Evolutionary conservation across 495 filamentous ascomycete genomes (phyloP).

Genomic region (Halenospora varia): DNA sequence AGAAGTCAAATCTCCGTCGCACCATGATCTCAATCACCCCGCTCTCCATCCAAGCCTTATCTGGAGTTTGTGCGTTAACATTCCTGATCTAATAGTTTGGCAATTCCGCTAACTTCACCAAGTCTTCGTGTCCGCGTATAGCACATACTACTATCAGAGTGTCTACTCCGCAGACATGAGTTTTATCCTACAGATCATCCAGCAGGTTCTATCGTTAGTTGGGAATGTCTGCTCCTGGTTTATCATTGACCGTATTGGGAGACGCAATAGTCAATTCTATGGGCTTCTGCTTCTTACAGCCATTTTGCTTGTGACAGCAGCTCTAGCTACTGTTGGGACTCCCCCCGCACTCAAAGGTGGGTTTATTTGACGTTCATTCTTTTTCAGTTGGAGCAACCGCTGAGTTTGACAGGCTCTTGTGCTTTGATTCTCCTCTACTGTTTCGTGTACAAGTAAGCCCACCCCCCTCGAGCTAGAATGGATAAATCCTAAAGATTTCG

Average conservation of each 20-base stretch:
- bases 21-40: constrained; percentile 33
- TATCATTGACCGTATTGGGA: constrained; percentile 27
- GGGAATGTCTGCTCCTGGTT: constrained; percentile 32
- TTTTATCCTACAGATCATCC: constrained; percentile 30
- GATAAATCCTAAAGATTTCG: no score
- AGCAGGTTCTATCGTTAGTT: constrained; percentile 29
- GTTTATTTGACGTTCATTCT: constrained; percentile 26
- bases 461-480: no score
- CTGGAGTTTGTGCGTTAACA: no score
- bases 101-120: no score
- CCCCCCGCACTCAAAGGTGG: constrained; percentile 20
- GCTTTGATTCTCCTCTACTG: no score
- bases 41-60: constrained; percentile 29
- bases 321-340: constrained; percentile 23
- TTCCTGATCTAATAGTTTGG: no score
- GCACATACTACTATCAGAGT: constrained; percentile 32
- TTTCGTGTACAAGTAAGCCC: no score
- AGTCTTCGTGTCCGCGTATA: constrained; percentile 27
- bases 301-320: constrained; percentile 26
- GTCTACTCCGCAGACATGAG: constrained; percentile 27
- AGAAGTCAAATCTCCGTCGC: constrained; percentile 29
- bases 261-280: constrained; percentile 28
- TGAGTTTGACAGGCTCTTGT: no score
- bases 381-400: no score
- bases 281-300: constrained; percentile 24